Base-by-base conservation (phyloP, 225 moss, liverwort and hornwort genomes). In the Pseudisothecium myosuroides region DNA sequence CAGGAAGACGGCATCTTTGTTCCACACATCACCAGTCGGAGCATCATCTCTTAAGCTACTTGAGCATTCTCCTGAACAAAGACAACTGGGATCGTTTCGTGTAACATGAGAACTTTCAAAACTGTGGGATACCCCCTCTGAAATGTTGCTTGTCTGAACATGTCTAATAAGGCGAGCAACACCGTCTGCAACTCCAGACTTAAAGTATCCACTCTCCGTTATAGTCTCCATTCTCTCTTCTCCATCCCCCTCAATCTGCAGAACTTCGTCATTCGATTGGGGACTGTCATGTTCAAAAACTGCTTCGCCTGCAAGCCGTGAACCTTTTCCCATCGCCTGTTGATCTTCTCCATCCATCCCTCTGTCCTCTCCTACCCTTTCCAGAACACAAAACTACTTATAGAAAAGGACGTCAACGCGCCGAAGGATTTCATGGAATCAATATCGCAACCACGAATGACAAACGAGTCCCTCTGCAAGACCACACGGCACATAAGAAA, bases 331-430 rank as follows among this genome's bases (percentile, higher is more conserved):
- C 32, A 87, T 69, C 78, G 84, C n/a, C 74, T 78, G 87, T 76
- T 56, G 37, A 59, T 88, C 66, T 68, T 88, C 85, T 85, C 88
- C 88, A 81, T 84, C 91, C 85, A 91, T 88, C 41, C 59, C 80
- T 80, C 59, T 28, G 59, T 41, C 39, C 59, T 88, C 85, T 85
- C 78, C 62, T 47, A 78, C 87, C 47, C 66, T 76, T 82, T 66
- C 71, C 79, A 82, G 54, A 64, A 82, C 65, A 80, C 28, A 55
- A 69, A 17, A 79, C 26, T 55, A 50, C 52, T 63, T 71, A 32
- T 17, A 67, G 24, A 60, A n/a, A 66, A 49, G 66, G 59, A 73
- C 83, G 82, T 65, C 73, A 82, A 67, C 22, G 39, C 67, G 47
- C 76, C 24, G n/a, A 76, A 59, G 56, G 41, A 50, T 65, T 67